Evolutionary conservation across 2,329 filamentous ascomycete genomes (phyloP), one percentile per base, ranked within the genome.

Genomic region (Xylaria sp.): DNA sequence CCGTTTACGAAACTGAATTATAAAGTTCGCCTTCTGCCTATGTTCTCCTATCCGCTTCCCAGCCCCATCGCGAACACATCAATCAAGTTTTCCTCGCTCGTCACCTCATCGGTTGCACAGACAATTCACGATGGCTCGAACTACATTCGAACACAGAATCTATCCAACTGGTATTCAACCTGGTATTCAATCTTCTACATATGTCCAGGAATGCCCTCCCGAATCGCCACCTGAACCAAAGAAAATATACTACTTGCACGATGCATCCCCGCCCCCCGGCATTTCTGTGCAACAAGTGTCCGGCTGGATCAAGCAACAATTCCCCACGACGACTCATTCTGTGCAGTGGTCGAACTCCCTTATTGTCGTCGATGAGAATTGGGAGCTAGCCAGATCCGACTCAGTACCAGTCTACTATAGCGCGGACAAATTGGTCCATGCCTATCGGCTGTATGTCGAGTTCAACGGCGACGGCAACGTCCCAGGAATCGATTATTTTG

Each of bases 281-380:
- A 38, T 38, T 38, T 13, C 11, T 10, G 36, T 11, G 36, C 33
- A 33, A 38, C 36, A 11, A 38, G 11, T 38, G 1, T 38, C 36
- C 11, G 36, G 36, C 10, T 38, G 36, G 36, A 38, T 38, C 36
- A 38, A 38, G 36, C 36, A 13, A 13, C 2, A 4, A 4, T 38
- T 38, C 36, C 36, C 36, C 36, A 10, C 36, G 9, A 13, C 10
- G 31, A 7, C 2, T 3, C 9, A 20, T 33, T 33, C 33, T n/a
- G 26, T 48, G 13, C 7, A 33, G 4, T 48, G 40, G 38, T 15
- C 40, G 13, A 40, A 10, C 40, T 49, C 61, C 13, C 9, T 26
- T 2, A 23, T 64, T 9, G 17, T 36, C 33, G 42, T 64, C 10
- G 15, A 58, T 13, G 17, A 46, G 6, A n/a, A 64, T 17, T 64